phyloP scores from a whole-genome alignment of 176 grass and related monocot genomes.

The Dactylis glomerata region DNA sequence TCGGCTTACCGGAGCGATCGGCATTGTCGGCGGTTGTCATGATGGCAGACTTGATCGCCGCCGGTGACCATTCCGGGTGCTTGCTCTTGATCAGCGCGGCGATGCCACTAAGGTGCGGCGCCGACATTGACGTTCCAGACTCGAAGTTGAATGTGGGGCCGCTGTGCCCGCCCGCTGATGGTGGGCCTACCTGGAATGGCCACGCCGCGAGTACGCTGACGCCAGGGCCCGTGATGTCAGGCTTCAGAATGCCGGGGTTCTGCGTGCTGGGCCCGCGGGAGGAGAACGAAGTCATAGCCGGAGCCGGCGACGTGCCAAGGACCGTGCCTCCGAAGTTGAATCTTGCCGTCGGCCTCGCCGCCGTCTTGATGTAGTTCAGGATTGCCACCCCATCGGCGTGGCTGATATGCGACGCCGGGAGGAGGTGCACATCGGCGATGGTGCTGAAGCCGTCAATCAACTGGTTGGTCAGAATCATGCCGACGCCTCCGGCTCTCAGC shows the following conservation, averaged over 20 bases:
- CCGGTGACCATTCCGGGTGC: conserved; percentile 49
- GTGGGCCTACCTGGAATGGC: conserved; percentile 37
- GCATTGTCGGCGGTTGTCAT: conserved; percentile 56
- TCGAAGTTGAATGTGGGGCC: conserved; percentile 30
- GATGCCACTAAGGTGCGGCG: conserved; percentile 60
- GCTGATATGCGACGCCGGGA: conserved; percentile 45
- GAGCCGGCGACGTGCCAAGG: conserved; percentile 40
- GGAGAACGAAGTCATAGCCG: conserved; percentile 47
- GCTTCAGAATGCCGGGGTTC: conserved; percentile 43
- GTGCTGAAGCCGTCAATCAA: conserved; percentile 25
- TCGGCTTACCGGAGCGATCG: conserved; percentile 21
- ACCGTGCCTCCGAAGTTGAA: conserved; percentile 37
- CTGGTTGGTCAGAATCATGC: conserved; percentile 51
- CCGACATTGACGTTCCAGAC: conserved; percentile 74
- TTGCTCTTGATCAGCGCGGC: conserved; percentile 48
- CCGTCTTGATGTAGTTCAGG: conserved; percentile 20
- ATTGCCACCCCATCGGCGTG: conserved; percentile 20
- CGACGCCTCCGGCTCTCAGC: conserved; percentile 29
- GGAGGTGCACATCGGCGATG: conserved; percentile 32
- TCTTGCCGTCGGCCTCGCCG: not conserved
- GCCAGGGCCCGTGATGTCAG: conserved; percentile 48
- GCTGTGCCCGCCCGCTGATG: not conserved
- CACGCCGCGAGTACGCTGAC: conserved; percentile 55
- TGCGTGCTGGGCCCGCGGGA: conserved; percentile 37
- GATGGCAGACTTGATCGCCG: conserved; percentile 61